These are phyloP conservation scores for Carex kokanica DNA, from an alignment of 176 grass and related monocot species.

Conservation along the genomic window DNA sequence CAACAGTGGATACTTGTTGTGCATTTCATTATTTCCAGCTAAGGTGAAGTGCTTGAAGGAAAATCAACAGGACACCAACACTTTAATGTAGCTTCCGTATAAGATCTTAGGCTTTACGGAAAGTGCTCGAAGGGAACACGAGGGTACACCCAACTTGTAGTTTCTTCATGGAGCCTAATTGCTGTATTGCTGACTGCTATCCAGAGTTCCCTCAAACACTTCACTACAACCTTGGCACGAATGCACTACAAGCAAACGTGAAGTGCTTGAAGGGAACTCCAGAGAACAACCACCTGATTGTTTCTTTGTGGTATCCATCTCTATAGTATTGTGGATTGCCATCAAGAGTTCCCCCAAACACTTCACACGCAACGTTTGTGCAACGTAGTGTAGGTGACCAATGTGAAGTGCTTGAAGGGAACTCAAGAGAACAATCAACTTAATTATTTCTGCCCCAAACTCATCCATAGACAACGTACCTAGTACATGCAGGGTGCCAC, in stretches of 20 bases:
- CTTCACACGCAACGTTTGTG: constrained; percentile 26
- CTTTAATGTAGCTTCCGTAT: background rate
- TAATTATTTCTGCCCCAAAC: background rate
- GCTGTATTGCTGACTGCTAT: constrained; percentile 7
- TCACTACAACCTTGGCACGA: constrained; percentile 3
- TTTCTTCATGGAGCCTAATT: background rate
- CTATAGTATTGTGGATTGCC: constrained; percentile 4
- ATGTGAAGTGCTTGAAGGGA: constrained; percentile 30
- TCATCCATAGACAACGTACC: background rate
- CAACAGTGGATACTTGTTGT: no score
- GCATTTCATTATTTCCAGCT: no score
- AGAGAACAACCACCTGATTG: background rate
- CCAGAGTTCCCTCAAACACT: constrained; percentile 42
- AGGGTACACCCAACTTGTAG: background rate
- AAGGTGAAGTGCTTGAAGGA: no score
- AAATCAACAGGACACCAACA: background rate
- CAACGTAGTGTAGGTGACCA: background rate
- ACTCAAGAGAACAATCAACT: constrained; percentile 28
- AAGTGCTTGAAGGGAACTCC: constrained; percentile 28
- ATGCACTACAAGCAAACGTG: background rate
- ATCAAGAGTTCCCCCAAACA: constrained; percentile 47
- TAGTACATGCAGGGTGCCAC: constrained; percentile 4
- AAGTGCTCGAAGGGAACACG: constrained; percentile 27
- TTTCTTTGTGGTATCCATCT: background rate
- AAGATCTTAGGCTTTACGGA: background rate